These are phyloP conservation scores for Chrysosporium keratinophilum DNA, from an alignment of 2,329 filamentous ascomycete genomes.

Conservation along the genomic window DNA sequence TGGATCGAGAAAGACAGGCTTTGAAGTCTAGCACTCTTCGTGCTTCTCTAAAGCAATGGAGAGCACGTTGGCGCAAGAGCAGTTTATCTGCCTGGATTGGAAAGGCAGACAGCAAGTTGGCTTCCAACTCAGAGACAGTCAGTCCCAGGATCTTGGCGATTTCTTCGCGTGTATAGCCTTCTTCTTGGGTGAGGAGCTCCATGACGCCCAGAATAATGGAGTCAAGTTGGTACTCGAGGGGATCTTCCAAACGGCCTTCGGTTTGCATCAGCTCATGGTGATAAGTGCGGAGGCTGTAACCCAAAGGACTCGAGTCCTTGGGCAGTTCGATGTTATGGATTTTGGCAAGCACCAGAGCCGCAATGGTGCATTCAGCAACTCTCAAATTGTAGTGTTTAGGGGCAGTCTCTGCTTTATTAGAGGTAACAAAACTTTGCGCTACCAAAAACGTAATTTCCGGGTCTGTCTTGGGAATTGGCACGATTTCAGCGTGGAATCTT, in stretches of 20 bases:
- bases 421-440: constrained; percentile 84
- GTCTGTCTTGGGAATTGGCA: constrained; percentile 69
- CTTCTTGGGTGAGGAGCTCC: constrained; percentile 61
- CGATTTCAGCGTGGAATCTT: constrained; percentile 60
- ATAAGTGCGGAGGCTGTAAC: constrained; percentile 73
- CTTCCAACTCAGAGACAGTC: constrained; percentile 59
- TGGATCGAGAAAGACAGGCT: constrained; percentile 52
- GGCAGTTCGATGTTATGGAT: constrained; percentile 55
- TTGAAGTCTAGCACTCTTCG: constrained; percentile 77
- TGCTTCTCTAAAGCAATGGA: constrained; percentile 87
- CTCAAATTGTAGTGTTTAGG: constrained; percentile 94
- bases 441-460: constrained; percentile 86
- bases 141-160: constrained; percentile 63
- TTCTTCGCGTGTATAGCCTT: constrained; percentile 82
- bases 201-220: constrained; percentile 60
- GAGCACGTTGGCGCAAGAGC: constrained; percentile 73
- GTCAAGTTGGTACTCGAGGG: constrained; percentile 57
- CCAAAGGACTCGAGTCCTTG: constrained; percentile 69
- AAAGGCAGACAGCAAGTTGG: constrained; percentile 74
- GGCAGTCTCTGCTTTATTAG: constrained; percentile 88
- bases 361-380: constrained; percentile 88
- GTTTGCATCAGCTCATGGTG: constrained; percentile 66
- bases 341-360: constrained; percentile 58
- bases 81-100: constrained; percentile 80
- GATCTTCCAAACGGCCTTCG: constrained; percentile 38